These are phyloP conservation scores for Rhizopogon sp. DNA, from an alignment of 768 basidiomycete species.

Conservation along the genomic window DNA sequence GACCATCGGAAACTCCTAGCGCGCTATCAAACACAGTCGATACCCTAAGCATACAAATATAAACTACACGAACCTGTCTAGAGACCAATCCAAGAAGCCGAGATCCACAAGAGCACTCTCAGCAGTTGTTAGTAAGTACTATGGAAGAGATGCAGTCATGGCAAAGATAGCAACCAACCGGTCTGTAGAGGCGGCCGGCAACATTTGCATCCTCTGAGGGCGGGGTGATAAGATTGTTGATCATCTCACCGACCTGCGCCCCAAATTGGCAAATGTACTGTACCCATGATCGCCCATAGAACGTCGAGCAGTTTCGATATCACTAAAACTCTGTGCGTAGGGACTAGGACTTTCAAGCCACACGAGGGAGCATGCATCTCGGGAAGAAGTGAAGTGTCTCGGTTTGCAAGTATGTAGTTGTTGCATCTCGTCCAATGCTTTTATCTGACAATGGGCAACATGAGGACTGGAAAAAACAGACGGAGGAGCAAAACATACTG, in stretches of 20 bases:
- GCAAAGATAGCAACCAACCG: slow-evolving; percentile 13
- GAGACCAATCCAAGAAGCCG: slow-evolving; percentile 69
- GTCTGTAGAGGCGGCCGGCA: slow-evolving; percentile 22
- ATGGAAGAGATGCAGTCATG: not conserved
- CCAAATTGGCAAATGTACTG: slow-evolving; percentile 44
- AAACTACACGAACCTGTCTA: slow-evolving; percentile 49
- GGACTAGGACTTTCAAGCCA: slow-evolving; percentile 57
- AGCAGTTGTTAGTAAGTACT: slow-evolving; percentile 59
- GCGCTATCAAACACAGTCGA: slow-evolving; percentile 34
- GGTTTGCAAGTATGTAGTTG: slow-evolving; percentile 43
- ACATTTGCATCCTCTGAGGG: slow-evolving; percentile 12
- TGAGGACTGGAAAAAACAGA: not conserved
- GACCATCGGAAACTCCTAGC: slow-evolving; percentile 58
- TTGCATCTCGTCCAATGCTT: slow-evolving; percentile 46
- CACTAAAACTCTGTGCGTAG: slow-evolving; percentile 43
- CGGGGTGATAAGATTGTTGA: not conserved
- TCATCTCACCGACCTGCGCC: too few species aligned
- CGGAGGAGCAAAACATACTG: slow-evolving; percentile 35
- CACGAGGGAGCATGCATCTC: slow-evolving; percentile 71
- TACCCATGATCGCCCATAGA: slow-evolving; percentile 78
- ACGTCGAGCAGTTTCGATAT: slow-evolving; percentile 27
- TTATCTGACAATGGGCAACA: slow-evolving; percentile 29
- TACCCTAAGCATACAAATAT: not conserved
- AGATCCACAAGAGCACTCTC: slow-evolving; percentile 55
- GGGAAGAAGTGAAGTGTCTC: slow-evolving; percentile 58